Conservation (phyloP, 192 early-diverging fungal species). For the Phlyctochytrium bullatum region DNA sequence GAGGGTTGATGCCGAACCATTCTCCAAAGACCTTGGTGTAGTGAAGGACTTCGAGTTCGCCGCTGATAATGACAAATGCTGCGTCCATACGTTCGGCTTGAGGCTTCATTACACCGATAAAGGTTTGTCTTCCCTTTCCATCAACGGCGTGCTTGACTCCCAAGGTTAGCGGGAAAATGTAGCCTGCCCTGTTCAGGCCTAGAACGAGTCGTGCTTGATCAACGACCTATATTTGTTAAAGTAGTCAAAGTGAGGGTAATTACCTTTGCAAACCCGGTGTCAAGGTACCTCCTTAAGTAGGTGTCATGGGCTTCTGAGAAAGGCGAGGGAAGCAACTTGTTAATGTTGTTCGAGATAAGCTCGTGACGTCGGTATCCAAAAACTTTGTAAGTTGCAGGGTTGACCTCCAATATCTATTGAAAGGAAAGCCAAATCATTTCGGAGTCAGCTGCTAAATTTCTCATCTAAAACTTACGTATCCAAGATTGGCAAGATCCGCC, state of each 20-base stretch:
- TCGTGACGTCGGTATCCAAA: conserved; percentile 30
- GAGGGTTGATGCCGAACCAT: neutral
- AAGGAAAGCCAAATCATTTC: no score
- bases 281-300: conserved; percentile 32
- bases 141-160: conserved; percentile 37
- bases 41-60: conserved; percentile 23
- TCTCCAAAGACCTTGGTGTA: conserved; percentile 10
- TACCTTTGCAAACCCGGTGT: conserved; percentile 45
- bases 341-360: conserved; percentile 31
- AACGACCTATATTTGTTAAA: conserved; percentile 29
- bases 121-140: conserved; percentile 26
- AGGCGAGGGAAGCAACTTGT: conserved; percentile 38
- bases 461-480: conserved; percentile 15
- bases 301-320: conserved; percentile 35
- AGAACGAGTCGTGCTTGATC: conserved; percentile 42
- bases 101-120: conserved; percentile 31
- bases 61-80: conserved; percentile 35
- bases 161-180: conserved; percentile 29
- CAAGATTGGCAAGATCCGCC: conserved; percentile 31
- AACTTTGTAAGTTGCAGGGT: conserved; percentile 14
- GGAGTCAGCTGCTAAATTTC: no score
- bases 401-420: conserved; percentile 13
- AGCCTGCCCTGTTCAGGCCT: conserved; percentile 31
- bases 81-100: neutral
- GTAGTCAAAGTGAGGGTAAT: neutral